These are phyloP conservation scores for Geotrichum carabidarum DNA, from an alignment of 1,139 yeast genomes.

Conservation along the genomic window DNA sequence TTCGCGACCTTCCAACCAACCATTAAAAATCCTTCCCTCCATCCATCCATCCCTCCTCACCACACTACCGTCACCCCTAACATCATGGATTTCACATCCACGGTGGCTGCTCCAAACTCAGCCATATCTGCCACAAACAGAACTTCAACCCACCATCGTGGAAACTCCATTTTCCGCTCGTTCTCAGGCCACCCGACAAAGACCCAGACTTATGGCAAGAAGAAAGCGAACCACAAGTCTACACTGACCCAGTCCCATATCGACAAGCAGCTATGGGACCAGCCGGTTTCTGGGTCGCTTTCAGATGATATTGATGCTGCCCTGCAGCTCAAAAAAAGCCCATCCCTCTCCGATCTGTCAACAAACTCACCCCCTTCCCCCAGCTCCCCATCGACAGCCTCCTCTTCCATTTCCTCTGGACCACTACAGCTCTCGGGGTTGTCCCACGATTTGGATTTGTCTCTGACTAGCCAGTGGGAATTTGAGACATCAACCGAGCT, in stretches of 20 bases:
- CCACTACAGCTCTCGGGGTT: background rate
- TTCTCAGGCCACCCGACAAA: background rate
- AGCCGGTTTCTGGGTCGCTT: slow-evolving; percentile 17
- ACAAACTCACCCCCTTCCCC: slow-evolving; percentile 16
- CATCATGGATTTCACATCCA: background rate
- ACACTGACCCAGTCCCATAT: slow-evolving; percentile 25
- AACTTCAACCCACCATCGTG: slow-evolving; percentile 7
- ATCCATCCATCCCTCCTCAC: background rate
- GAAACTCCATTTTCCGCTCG: slow-evolving; percentile 10
- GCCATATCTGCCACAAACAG: background rate
- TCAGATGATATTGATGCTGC: slow-evolving; percentile 15
- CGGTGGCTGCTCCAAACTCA: background rate
- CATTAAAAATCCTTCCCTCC: background rate
- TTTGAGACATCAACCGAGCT: slow-evolving; percentile 2
- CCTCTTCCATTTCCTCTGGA: slow-evolving; percentile 20
- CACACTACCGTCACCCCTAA: background rate
- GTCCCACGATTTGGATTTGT: background rate
- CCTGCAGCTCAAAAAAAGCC: slow-evolving; percentile 25
- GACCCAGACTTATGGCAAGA: slow-evolving; percentile 25
- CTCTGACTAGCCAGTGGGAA: slow-evolving; percentile 5
- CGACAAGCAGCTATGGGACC: slow-evolving; percentile 27
- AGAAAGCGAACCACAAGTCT: slow-evolving; percentile 23
- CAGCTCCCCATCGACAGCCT: slow-evolving; percentile 13
- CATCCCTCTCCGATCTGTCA: slow-evolving; percentile 28
- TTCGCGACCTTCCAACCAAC: background rate